Conservation (phyloP, 1,139 yeast species). For the Nakaseomyces bracarensis region DNA sequence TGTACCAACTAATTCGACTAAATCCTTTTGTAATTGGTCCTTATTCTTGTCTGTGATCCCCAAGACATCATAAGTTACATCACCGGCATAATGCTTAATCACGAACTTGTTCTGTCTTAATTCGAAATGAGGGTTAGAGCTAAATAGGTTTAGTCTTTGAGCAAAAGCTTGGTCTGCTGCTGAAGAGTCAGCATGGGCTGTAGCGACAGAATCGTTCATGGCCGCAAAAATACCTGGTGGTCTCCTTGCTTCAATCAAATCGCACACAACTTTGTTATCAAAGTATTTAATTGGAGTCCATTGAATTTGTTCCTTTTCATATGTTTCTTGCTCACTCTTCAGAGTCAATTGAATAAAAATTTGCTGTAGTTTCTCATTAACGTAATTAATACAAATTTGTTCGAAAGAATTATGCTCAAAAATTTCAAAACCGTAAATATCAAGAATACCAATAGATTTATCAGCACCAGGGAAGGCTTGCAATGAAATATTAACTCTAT, state of each 20-base stretch:
- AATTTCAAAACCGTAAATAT: conserved; percentile 97
- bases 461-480: conserved; percentile 43
- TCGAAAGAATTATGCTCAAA: conserved; percentile 95
- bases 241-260: conserved; percentile 83
- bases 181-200: conserved; percentile 94
- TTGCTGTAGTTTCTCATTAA: conserved; percentile 94
- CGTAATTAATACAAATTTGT: conserved; percentile 94
- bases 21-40: conserved; percentile 85
- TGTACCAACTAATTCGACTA: conserved; percentile 67
- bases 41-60: conserved; percentile 97
- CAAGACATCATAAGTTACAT: conserved; percentile 82
- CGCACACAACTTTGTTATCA: conserved; percentile 95
- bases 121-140: conserved; percentile 81
- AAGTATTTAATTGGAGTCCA: conserved; percentile 98
- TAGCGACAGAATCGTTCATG: conserved; percentile 92
- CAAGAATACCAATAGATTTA: conserved; percentile 87
- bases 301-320: conserved; percentile 85
- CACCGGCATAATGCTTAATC: conserved; percentile 97
- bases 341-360: conserved; percentile 91
- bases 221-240: conserved; percentile 98
- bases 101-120: conserved; percentile 81
- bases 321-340: conserved; percentile 96
- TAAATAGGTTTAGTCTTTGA: conserved; percentile 79
- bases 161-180: conserved; percentile 98
- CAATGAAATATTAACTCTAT: conserved; percentile 73